Evolutionary conservation across 257 asterid species (phyloP).

Genomic region (Buddleja alternifolia): DNA sequence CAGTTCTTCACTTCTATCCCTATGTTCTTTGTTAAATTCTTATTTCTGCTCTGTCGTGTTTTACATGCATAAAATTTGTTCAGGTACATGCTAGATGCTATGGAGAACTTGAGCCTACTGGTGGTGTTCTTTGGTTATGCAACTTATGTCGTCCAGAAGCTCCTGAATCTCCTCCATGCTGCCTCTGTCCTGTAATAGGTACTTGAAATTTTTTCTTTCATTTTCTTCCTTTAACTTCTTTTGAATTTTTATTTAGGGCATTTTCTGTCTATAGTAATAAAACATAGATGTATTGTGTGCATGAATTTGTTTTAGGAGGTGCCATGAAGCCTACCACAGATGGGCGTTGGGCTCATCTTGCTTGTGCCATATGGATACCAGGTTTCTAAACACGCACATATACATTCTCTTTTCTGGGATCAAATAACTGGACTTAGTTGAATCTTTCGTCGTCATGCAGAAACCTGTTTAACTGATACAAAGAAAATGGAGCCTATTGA

Average conservation of each 20-base stretch:
- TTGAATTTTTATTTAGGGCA: slow-evolving; percentile 28
- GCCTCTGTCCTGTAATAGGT: slow-evolving; percentile 96
- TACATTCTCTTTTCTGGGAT: background rate
- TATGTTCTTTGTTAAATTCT: background rate
- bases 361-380: slow-evolving; percentile 99
- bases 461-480: slow-evolving; percentile 88
- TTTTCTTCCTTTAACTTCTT: slow-evolving; percentile 25
- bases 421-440: slow-evolving; percentile 13
- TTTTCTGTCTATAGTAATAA: slow-evolving; percentile 21
- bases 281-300: slow-evolving; percentile 20
- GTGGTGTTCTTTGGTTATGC: slow-evolving; percentile 95
- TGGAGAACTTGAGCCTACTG: slow-evolving; percentile 85
- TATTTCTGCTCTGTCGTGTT: slow-evolving; percentile 6
- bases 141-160: slow-evolving; percentile 97
- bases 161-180: slow-evolving; percentile 78
- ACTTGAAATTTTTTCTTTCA: slow-evolving; percentile 25
- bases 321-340: slow-evolving; percentile 99
- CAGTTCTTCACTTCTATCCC: background rate
- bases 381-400: slow-evolving; percentile 41
- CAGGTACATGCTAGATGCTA: slow-evolving; percentile 99
- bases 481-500: slow-evolving; percentile 98
- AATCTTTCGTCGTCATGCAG: slow-evolving; percentile 49
- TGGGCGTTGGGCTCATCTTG: slow-evolving; percentile 99
- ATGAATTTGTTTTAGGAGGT: slow-evolving; percentile 68
- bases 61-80: slow-evolving; percentile 29